Base-by-base conservation (phyloP, 169 alveolate species). In the Plasmodium fragile region DNA sequence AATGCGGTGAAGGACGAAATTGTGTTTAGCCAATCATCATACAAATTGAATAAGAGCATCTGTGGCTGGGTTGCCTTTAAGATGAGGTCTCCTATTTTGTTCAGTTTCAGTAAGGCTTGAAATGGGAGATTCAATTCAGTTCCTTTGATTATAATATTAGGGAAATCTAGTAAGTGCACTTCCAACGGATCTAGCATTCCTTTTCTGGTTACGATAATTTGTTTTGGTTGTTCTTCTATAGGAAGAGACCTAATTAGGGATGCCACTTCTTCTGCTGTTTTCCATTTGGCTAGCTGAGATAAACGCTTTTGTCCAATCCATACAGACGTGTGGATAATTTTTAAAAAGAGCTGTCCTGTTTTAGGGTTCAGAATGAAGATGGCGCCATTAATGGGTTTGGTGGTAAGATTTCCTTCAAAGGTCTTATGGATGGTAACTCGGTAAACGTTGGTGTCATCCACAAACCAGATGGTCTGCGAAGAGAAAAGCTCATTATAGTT, bases 221-320 rank as follows among this genome's bases (percentile, higher is more conserved):
- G 99, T 95, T 99, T 99, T 36, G 99, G 99, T 96, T 99, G 99
- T 94, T 99, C 99, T 94, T 99, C 99, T n/a, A 99, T 99, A 18
- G 99, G 99, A 82, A 99, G 94, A 3, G 99, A 99, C 92, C 99
- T 97, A 95, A 99, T 99, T 92, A 99, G 95, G n/a, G 99, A 99
- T n/a, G 99, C 99, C 2, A 99, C 99, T 96, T 99, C 99, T 95
- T 99, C 99, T 0, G 99, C 99, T 1, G 99, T 99, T 96, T 99
- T 99, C 99, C 99, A 99, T 92, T 99, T 99, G 25, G 99, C 99
- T 92, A 99, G 95, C 97, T 99, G 99, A 41, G 99, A 99, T 81
- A 99, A 97, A 77, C 99, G 98, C 95, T 99, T 99, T 97, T 99
- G 99, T 0, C 99, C 99, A 41, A 99, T 99, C 99, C 99, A 99